Evolutionary conservation across 2,329 filamentous ascomycete genomes (phyloP).

Genomic region (Verticillium longisporum): DNA sequence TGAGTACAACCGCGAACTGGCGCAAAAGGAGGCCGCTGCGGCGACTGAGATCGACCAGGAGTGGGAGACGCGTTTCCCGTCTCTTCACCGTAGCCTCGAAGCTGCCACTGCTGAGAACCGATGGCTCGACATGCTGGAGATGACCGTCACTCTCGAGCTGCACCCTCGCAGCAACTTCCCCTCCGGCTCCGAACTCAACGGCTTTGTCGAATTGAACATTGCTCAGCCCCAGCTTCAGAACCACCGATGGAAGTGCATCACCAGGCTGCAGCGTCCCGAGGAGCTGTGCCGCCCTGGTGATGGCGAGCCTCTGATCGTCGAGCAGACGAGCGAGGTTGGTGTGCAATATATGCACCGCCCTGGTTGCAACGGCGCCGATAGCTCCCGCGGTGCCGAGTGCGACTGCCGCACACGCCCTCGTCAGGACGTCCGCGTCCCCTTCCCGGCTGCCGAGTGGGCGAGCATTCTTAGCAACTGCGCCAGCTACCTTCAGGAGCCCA

Average conservation of each 20-base stretch:
- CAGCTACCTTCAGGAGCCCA: conserved; percentile 30
- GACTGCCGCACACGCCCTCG: conserved; percentile 42
- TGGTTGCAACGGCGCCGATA: conserved; percentile 40
- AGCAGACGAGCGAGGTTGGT: conserved; percentile 43
- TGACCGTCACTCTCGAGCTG: conserved; percentile 54
- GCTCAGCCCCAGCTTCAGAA: conserved; percentile 46
- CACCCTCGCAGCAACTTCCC: conserved; percentile 52
- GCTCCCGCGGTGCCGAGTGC: conserved; percentile 26
- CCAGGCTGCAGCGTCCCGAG: conserved; percentile 48
- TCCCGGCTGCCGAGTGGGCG: conserved; percentile 52
- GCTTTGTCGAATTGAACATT: conserved; percentile 52
- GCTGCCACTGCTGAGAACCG: conserved; percentile 40
- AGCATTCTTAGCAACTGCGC: conserved; percentile 51
- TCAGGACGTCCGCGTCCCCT: conserved; percentile 47
- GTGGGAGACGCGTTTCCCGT: conserved; percentile 53
- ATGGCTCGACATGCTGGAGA: conserved; percentile 53
- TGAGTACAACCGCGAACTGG: conserved; percentile 49
- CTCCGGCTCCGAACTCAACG: conserved; percentile 50
- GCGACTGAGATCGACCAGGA: conserved; percentile 44
- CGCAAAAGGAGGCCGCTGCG: conserved; percentile 49
- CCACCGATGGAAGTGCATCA: conserved; percentile 55
- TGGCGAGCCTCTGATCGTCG: conserved; percentile 33
- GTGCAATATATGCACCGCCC: conserved; percentile 41
- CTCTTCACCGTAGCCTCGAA: conserved; percentile 46
- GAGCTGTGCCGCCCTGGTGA: conserved; percentile 40